Evolutionary conservation across 176 grass and related monocot species (phyloP), one percentile per base, ranked within the genome.

Genomic region (Musa beccarii): DNA sequence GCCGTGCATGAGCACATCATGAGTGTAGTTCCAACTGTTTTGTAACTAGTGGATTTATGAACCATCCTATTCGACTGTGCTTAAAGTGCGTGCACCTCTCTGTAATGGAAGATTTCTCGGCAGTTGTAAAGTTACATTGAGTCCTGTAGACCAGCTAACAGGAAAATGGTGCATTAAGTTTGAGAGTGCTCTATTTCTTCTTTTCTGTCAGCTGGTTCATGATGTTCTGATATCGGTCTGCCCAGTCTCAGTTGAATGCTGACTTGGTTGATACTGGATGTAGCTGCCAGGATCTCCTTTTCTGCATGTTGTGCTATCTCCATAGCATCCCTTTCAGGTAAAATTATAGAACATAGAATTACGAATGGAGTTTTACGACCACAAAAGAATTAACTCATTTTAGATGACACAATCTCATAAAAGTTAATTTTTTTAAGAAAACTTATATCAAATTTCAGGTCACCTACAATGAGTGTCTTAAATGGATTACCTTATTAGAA

Each of bases 231-330:
- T 72, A 92, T 92, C 68, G 87, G 87, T 75, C 82, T 82, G 17
- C 90, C 88, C 72, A 98, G 82, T 73, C 84, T 89, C 51, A 91
- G 80, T 51, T 98, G 94, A 54, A 93, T 74, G 43, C 90, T 93
- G 55, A 98, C 86, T 82, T 98, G 80, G 81, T 87, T 85, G 90
- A 98, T 87, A 66, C 86, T 87, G 2, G 84, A 56, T 66, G 86
- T 86, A 68, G 88, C 80, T 76, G 80, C 82, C 74, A 93, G 69
- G 80, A 98, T 93, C 80, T 89, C 84, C 84, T 84, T 84, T 80
- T 98, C 86, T 0, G 86, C 90, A 80, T 82, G 75, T 74, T 85
- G 85, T 67, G 94, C 90, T 22, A 93, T 87, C 14, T 84, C 85
- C 88, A 87, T 91, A 26, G 90, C 94, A 79, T 98, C 90, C 59